phyloP scores from a whole-genome alignment of 768 basidiomycete genomes.

The Tricholoma bakamatsutake region DNA sequence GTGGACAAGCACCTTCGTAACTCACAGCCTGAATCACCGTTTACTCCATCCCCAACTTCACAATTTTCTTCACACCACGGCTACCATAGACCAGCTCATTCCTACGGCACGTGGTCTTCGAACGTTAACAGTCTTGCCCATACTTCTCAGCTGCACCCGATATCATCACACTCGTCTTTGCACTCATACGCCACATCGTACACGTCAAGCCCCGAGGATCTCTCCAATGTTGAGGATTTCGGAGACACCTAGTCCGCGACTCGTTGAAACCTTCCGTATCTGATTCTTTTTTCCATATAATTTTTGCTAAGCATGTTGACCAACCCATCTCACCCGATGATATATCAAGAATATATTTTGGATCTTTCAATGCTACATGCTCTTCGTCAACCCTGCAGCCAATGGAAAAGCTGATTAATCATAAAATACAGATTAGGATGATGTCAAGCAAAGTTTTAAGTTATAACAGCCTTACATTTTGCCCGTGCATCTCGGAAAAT shows the following conservation, averaged over 20 bases:
- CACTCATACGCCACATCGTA: constrained; percentile 16
- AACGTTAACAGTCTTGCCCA: constrained; percentile 27
- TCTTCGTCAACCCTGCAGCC: background rate
- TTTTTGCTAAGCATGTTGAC: background rate
- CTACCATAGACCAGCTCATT: constrained; percentile 31
- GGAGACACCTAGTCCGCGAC: constrained; percentile 27
- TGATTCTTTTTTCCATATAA: background rate
- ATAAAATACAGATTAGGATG: background rate
- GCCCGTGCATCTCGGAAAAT: constrained; percentile 5
- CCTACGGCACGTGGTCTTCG: constrained; percentile 37
- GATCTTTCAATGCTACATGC: background rate
- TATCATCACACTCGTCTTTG: constrained; percentile 8
- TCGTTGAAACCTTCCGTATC: constrained; percentile 1
- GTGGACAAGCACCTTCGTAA: constrained; percentile 28
- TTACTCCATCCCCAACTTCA: constrained; percentile 30
- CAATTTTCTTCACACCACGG: constrained; percentile 29
- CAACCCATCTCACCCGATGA: background rate
- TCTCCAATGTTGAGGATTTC: constrained; percentile 37
- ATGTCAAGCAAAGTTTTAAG: background rate
- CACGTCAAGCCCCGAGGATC: constrained; percentile 38
- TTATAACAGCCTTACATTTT: background rate
- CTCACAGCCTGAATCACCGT: constrained; percentile 23
- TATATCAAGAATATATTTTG: background rate
- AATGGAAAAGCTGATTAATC: constrained; percentile 1
- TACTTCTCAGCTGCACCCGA: constrained; percentile 12